A percentile compares a stretch with the other conserved stretches of the same genome.
These are phyloP conservation scores for Carpinus viminea DNA, from an alignment of 306 rosid species.

Conservation along the genomic window DNA sequence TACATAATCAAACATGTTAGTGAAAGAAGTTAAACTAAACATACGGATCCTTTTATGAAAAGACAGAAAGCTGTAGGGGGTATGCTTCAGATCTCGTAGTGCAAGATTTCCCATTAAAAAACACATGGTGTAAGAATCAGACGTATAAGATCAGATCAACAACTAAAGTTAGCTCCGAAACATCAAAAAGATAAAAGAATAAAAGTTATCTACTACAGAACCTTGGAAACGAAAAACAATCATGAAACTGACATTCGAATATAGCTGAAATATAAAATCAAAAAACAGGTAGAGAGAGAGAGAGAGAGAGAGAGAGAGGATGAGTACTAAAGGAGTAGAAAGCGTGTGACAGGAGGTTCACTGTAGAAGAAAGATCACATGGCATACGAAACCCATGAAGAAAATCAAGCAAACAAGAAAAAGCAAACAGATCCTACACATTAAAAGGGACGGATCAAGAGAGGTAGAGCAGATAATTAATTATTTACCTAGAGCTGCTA, in stretches of 20 bases:
- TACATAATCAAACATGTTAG: neutral
- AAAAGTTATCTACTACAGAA: neutral
- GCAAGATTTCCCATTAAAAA: neutral
- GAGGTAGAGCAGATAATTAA: neutral
- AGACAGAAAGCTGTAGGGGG: neutral
- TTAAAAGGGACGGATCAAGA: conserved; percentile 1
- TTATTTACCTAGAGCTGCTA: conserved; percentile 64
- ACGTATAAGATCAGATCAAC: neutral
- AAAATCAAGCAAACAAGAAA: conserved; percentile 2
- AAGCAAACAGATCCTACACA: conserved; percentile 17
- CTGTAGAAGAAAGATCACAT: neutral
- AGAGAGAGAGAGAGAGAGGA: conserved; percentile 2
- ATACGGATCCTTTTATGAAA: neutral
- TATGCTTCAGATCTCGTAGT: neutral
- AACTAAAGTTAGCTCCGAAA: neutral
- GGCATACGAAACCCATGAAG: conserved; percentile 7
- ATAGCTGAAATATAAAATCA: neutral
- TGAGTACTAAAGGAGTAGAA: neutral
- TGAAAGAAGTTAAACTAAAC: neutral
- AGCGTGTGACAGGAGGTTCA: neutral
- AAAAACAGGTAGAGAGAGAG: neutral
- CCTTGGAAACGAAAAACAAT: neutral
- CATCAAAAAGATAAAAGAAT: neutral
- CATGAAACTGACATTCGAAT: neutral
- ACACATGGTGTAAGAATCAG: neutral